Evolutionary conservation across 1,284 basidiomycete species (phyloP).

Genomic region (Porogramme epimiltina): DNA sequence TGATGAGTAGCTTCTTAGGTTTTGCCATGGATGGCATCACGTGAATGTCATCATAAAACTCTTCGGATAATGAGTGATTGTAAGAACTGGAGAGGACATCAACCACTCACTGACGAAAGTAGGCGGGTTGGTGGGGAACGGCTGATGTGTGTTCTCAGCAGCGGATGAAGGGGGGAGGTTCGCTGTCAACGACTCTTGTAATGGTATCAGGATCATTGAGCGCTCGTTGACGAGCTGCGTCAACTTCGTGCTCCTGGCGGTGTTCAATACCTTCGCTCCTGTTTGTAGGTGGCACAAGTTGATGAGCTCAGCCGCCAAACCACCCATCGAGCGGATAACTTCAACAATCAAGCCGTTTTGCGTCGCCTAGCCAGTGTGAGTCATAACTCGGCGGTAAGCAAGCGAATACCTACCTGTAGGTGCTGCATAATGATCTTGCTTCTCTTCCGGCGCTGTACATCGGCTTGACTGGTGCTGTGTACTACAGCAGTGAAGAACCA

Average conservation of each 20-base stretch:
- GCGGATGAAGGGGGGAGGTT: conserved; percentile 78
- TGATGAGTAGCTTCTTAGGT: conserved; percentile 90
- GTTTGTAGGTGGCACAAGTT: conserved; percentile 64
- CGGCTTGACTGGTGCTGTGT: background rate
- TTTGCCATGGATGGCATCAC: conserved; percentile 94
- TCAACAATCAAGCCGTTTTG: conserved; percentile 43
- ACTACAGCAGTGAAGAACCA: conserved; percentile 93
- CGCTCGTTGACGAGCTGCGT: background rate
- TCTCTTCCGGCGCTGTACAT: conserved; percentile 54
- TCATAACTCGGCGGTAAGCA: too few relatives aligned
- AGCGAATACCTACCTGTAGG: conserved; percentile 53
- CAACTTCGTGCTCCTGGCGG: conserved; percentile 49
- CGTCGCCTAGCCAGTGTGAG: conserved; percentile 27
- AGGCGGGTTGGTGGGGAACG: conserved; percentile 81
- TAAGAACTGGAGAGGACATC: background rate
- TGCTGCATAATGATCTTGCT: conserved; percentile 67
- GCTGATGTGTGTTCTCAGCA: conserved; percentile 68
- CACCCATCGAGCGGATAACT: conserved; percentile 57
- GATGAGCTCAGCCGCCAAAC: conserved; percentile 73
- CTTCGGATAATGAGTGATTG: conserved; percentile 41
- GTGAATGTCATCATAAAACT: conserved; percentile 81
- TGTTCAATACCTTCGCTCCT: conserved; percentile 51
- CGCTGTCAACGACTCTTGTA: conserved; percentile 94
- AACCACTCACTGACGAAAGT: conserved; percentile 68
- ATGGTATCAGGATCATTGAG: conserved; percentile 75